Conservation (phyloP, 495 filamentous ascomycete species). For the Annulohypoxylon bovei region DNA sequence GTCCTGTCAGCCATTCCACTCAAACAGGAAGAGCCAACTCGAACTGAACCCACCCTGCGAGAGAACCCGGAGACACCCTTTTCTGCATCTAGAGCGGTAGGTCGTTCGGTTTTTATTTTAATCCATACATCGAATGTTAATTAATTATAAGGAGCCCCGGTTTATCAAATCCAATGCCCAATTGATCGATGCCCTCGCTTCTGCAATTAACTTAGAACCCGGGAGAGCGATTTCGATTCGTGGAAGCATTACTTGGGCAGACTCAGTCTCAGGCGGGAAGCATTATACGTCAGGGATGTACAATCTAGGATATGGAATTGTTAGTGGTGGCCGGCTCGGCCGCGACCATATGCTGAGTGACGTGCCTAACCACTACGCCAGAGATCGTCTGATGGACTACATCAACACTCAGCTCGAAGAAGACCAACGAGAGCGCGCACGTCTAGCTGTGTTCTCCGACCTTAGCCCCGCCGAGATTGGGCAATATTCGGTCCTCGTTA, state of each 20-base stretch:
- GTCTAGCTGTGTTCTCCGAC: constrained; percentile 26
- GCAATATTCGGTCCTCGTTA: constrained; percentile 23
- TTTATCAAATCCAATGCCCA: constrained; percentile 24
- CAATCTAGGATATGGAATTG: background rate
- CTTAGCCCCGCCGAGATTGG: constrained; percentile 21
- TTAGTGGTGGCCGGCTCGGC: constrained; percentile 24
- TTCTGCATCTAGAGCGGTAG: constrained; percentile 23
- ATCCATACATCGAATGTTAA: background rate
- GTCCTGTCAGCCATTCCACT: constrained; percentile 7
- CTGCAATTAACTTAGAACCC: background rate
- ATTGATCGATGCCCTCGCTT: constrained; percentile 22
- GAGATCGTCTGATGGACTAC: constrained; percentile 31
- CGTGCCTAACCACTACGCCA: constrained; percentile 26
- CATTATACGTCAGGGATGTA: background rate
- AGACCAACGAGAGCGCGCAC: constrained; percentile 11
- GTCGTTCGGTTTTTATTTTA: background rate
- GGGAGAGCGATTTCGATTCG: background rate
- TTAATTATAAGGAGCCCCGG: constrained; percentile 1
- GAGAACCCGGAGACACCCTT: constrained; percentile 11
- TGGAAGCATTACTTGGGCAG: background rate
- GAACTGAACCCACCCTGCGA: background rate
- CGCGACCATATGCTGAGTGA: constrained; percentile 26
- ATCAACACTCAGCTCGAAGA: constrained; percentile 21
- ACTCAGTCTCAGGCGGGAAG: background rate
- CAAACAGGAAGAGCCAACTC: background rate